Percentiles rank a stretch among this genome's conserved stretches.
Evolutionary conservation across 176 grass and related monocot species (phyloP).

Genomic region (Carex kokanica): DNA sequence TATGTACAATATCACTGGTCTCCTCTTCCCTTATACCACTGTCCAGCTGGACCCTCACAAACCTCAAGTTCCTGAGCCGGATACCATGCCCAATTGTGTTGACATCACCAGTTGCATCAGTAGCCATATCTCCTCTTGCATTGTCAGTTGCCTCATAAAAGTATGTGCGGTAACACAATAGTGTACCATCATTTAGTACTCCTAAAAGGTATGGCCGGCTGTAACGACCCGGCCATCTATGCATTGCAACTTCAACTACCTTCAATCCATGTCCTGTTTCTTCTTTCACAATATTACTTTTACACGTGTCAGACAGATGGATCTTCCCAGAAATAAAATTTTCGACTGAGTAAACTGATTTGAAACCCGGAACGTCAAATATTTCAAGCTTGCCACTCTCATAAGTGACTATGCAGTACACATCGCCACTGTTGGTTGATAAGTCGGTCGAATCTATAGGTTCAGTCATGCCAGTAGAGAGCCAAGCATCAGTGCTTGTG

Average conservation of each 20-base stretch:
- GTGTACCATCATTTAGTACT: conserved; percentile 82
- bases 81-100: conserved; percentile 29
- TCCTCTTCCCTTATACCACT: conserved; percentile 59
- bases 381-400: conserved; percentile 87
- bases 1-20: conserved; percentile 19
- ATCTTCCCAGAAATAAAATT: conserved; percentile 65
- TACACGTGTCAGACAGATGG: conserved; percentile 57
- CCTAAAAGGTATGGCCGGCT: conserved; percentile 82
- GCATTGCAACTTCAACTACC: conserved; percentile 83
- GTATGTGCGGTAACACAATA: conserved; percentile 82
- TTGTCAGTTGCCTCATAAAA: conserved; percentile 52
- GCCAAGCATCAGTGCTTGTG: conserved; percentile 80
- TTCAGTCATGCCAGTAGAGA: conserved; percentile 64
- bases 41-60: conserved; percentile 63
- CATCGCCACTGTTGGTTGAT: conserved; percentile 60
- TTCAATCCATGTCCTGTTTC: conserved; percentile 48
- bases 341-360: conserved; percentile 63
- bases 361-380: conserved; percentile 81
- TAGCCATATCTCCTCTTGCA: conserved; percentile 30
- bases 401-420: conserved; percentile 86
- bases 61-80: conserved; percentile 78
- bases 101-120: conserved; percentile 36
- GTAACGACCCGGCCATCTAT: conserved; percentile 78
- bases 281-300: conserved; percentile 41
- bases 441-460: conserved; percentile 51